Conservation (phyloP, 805 yeast species). For the Kazachstania martiniae region DNA sequence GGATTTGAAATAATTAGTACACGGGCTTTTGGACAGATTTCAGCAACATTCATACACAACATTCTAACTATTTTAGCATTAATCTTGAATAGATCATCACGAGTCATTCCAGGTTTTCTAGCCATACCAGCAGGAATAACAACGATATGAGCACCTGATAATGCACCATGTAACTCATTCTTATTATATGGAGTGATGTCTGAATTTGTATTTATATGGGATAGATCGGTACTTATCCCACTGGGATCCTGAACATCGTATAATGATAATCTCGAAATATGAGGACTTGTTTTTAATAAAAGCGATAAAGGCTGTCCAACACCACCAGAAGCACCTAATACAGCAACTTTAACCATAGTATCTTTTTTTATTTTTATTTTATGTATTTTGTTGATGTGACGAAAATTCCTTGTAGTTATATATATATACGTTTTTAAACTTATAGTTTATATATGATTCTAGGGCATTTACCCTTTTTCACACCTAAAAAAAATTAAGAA, state of each 20-base stretch:
- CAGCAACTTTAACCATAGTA: conserved; percentile 47
- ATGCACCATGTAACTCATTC: conserved; percentile 61
- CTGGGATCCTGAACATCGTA: conserved; percentile 89
- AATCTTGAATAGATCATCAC: conserved; percentile 94
- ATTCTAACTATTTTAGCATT: conserved; percentile 93
- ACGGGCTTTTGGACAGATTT: conserved; percentile 74
- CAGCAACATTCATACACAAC: conserved; percentile 78
- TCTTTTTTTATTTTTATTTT: not conserved
- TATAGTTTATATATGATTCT: too few species aligned
- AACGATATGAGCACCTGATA: conserved; percentile 63
- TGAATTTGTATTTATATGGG: conserved; percentile 89
- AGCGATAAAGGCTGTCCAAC: conserved; percentile 86
- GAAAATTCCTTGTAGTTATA: too few species aligned
- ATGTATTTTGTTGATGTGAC: too few species aligned
- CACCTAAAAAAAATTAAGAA: too few species aligned
- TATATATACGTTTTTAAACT: too few species aligned
- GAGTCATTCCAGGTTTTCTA: conserved; percentile 98
- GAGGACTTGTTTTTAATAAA: conserved; percentile 75
- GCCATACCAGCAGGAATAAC: conserved; percentile 97
- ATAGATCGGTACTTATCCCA: conserved; percentile 94
- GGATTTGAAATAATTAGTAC: conserved; percentile 84
- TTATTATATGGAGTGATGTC: conserved; percentile 77
- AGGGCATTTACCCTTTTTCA: too few species aligned
- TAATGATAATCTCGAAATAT: conserved; percentile 75
- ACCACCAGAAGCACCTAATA: conserved; percentile 85